Evolutionary conservation across 306 rosid genomes (phyloP).

Genomic region (Rosa persica): DNA sequence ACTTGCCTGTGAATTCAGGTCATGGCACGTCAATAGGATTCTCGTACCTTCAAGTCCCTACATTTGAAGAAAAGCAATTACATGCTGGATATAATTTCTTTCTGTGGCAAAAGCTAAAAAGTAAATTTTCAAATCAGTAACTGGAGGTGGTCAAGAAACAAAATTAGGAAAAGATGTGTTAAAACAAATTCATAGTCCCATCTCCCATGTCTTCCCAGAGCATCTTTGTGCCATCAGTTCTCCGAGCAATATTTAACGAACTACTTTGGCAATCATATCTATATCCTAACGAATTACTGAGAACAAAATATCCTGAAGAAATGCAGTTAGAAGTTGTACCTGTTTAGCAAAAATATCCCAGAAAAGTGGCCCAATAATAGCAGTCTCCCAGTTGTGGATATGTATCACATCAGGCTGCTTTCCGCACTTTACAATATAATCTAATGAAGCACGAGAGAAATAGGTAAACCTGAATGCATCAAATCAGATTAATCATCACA

Average conservation of each 20-base stretch:
- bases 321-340: conserved; percentile 40
- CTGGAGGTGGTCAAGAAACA: not conserved
- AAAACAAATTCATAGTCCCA: not conserved
- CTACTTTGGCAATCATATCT: not conserved
- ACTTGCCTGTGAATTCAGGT: conserved; percentile 65
- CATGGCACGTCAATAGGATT: conserved; percentile 75
- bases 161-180: not conserved
- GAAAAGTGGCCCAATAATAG: conserved; percentile 88
- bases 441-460: conserved; percentile 90
- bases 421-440: conserved; percentile 80
- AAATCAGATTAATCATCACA: conserved; percentile 21
- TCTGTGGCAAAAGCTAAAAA: not conserved
- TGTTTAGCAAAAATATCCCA: conserved; percentile 82
- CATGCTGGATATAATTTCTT: not conserved
- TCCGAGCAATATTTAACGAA: not conserved
- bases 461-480: conserved; percentile 70
- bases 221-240: not conserved
- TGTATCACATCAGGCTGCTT: conserved; percentile 87
- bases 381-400: conserved; percentile 93
- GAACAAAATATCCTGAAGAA: not conserved
- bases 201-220: conserved; percentile 9
- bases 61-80: conserved; percentile 13
- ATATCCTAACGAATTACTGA: not conserved
- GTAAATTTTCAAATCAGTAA: not conserved
- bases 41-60: conserved; percentile 74